These are phyloP conservation scores for Chlorella sp. DNA, from an alignment of 139 green algal species.

Conservation along the genomic window DNA sequence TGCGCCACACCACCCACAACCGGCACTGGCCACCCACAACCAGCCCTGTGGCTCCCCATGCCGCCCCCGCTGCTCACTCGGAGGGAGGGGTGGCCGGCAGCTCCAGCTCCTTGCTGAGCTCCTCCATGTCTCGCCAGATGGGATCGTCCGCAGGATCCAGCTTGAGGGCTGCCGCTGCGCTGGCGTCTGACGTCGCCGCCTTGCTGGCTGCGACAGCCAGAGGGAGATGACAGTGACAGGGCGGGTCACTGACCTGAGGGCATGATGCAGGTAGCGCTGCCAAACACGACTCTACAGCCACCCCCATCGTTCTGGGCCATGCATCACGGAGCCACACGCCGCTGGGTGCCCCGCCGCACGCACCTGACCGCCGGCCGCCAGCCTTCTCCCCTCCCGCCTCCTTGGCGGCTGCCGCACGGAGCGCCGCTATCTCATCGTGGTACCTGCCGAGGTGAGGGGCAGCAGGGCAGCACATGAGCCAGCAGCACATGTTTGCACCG, in stretches of 20 bases:
- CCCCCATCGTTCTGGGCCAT: no score
- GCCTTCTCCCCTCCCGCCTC: neutral
- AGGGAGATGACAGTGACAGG: neutral
- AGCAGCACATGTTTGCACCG: no score
- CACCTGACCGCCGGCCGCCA: slow-evolving; percentile 8
- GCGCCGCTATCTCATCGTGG: slow-evolving; percentile 13
- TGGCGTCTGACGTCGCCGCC: neutral
- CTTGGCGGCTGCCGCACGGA: slow-evolving; percentile 8
- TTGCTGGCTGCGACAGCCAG: neutral
- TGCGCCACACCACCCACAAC: no score
- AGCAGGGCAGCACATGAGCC: no score
- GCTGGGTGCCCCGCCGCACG: no score
- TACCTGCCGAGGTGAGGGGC: no score
- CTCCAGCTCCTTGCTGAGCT: neutral
- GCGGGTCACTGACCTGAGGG: no score
- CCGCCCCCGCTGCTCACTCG: neutral
- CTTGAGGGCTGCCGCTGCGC: slow-evolving; percentile 16
- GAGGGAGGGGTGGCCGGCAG: slow-evolving; percentile 3
- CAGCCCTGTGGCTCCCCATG: no score
- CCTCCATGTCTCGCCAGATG: slow-evolving; percentile 40
- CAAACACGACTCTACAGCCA: no score
- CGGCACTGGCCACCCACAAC: no score
- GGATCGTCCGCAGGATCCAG: slow-evolving; percentile 41
- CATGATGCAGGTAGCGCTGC: no score
- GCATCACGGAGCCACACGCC: no score